Evolutionary conservation across 805 yeast genomes (phyloP).

Genomic region (Starmerella potacharoeniae): DNA sequence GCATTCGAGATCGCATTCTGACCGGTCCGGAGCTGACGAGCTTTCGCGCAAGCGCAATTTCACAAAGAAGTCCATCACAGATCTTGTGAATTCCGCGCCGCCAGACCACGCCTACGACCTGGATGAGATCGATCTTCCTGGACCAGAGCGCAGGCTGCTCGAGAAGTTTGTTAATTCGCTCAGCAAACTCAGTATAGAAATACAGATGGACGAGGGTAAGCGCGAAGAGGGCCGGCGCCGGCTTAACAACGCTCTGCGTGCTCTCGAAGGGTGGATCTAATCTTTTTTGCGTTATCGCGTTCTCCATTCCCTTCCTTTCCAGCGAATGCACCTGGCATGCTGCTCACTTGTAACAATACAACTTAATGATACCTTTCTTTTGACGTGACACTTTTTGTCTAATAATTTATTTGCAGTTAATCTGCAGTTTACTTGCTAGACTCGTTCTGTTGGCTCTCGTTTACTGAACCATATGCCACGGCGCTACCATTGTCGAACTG

Average conservation of each 20-base stretch:
- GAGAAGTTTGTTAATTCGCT: conserved; percentile 81
- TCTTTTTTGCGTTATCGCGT: not conserved
- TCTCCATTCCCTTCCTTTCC: not conserved
- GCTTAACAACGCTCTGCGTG: conserved; percentile 68
- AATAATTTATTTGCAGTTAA: not conserved
- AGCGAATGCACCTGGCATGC: not conserved
- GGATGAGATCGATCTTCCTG: conserved; percentile 57
- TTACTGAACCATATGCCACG: no score
- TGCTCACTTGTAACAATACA: not conserved
- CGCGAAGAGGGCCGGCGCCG: conserved; percentile 71
- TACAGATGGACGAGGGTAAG: conserved; percentile 74
- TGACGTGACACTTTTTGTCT: not conserved
- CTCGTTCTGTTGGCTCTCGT: no score
- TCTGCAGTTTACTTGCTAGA: not conserved
- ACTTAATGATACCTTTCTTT: not conserved
- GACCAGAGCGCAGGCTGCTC: conserved; percentile 63
- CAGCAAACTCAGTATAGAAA: conserved; percentile 77
- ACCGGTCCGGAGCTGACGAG: not conserved
- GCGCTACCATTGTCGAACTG: no score
- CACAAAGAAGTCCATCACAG: conserved; percentile 21
- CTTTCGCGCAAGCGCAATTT: conserved; percentile 13
- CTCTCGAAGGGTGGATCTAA: conserved; percentile 66
- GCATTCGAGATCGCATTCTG: not conserved
- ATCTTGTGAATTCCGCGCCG: conserved; percentile 19
- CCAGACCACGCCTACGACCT: conserved; percentile 40